Base-by-base conservation (phyloP, 345 rosid species). In the Clarkia xantiana region DNA sequence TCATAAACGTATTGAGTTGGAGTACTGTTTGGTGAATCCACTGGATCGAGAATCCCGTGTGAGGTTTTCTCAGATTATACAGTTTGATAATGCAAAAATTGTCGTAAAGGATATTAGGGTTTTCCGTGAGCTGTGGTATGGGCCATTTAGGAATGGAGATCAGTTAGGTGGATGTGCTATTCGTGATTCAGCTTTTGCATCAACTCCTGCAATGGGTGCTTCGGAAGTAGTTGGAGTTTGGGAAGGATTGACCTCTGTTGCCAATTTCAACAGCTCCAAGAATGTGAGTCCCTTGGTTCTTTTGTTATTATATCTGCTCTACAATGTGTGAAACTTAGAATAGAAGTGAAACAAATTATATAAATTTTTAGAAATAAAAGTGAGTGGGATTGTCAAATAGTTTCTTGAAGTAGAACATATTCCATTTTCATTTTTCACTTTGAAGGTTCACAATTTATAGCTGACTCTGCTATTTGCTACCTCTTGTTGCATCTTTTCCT, bases 131-230 rank as follows among this genome's bases (percentile, higher is more conserved):
- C 87, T 65, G 45, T 91, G 94, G 93, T 67, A 84, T 45, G 96
- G 98, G 45, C 89, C 93, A 9, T 91, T 77, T 65, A 78, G 89
- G 67, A 70, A 86, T 44, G 96, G 94, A 13, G 93, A 86, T 29
- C 86, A 83, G 60, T 67, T 84, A 2, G 98, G 96, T 38, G 94
- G 94, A 61, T 86, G 94, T 59, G 80, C 94, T 9, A 76, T 78
- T 23, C 72, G 85, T 15, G 89, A 80, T 71, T 70, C 93, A 29
- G 79, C 78, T 20, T 91, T 91, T 65, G 98, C 96, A 42, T 74
- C 96, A 19, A 78, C 87, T 36, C 66, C 79, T 52, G 59, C 85
- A 56, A 43, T 69, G 12, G n/a, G 63, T 52, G 77, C 87, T 59
- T 73, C 85, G 1, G 62, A 62, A 14, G 73, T 83, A 14, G 53